Base-by-base conservation (phyloP, 1,284 basidiomycete genomes). In the Phylloboletellus chloephorus region DNA sequence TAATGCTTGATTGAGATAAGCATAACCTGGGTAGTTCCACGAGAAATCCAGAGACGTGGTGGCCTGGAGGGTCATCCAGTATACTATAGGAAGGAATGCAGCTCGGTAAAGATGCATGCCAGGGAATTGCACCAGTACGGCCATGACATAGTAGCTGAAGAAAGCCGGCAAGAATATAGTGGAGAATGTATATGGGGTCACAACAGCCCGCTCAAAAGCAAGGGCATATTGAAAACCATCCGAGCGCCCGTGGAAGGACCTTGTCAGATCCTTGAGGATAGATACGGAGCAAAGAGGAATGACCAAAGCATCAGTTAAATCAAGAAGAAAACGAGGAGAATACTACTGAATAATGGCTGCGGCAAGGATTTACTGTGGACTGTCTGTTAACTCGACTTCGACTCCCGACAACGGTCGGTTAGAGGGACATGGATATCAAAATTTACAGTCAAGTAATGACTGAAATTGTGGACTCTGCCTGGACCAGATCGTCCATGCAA, bases 71-170 rank as follows among this genome's bases (percentile, higher is more conserved):
- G 47, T 21, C n/a, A 39, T 9, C 47, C 53, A 51, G 20, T 49
- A 39, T 6, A 58, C 44, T 0, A 49, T 13, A 5, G 60, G 62
- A 34, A 64, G 59, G 25, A 64, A 34, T 24, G 59, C 50, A 1
- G 15, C 10, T 29, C 50, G 48, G 37, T 47, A 48, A 9, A 59
- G 7, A 15, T 11, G 16, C n/a, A 51, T 50, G 12, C 20, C 38
- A 6, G 47, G 53, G 4, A 60, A 31, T 31, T 64, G 61, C 2
- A 63, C 56, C 19, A 60, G 36, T 17, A 64, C 41, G 2, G 61
- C 58, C 60, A 64, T 61, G 9, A 19, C 37, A 36, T 59, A 61
- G 39, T 39, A 49, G 12, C 43, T 30, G 22, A 49, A 24, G 13
- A 47, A 3, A 10, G 35, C 33, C 3, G 58, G 61, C n/a, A 52